Percentiles rank a stretch among this genome's conserved stretches.
These are phyloP conservation scores for Wickerhamomyces sp. DNA, from an alignment of 1,139 yeast species.

Conservation along the genomic window DNA sequence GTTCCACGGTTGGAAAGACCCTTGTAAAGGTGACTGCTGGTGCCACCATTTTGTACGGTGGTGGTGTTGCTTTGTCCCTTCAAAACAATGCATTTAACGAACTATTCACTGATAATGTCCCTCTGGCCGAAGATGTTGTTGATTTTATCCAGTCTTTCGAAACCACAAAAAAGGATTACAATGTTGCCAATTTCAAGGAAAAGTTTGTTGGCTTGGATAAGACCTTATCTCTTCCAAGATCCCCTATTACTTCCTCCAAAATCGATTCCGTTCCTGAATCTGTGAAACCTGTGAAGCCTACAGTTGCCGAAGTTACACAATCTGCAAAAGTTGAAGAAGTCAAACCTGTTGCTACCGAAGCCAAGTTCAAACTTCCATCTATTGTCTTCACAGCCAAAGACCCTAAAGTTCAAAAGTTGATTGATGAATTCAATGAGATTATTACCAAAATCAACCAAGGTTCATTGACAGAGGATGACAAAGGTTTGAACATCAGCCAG, in stretches of 20 bases:
- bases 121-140: slow-evolving; percentile 50
- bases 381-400: slow-evolving; percentile 26
- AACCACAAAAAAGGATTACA: slow-evolving; percentile 30
- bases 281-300: slow-evolving; percentile 4
- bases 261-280: slow-evolving; percentile 18
- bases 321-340: slow-evolving; percentile 13
- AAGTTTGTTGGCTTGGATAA: slow-evolving; percentile 34
- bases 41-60: slow-evolving; percentile 35
- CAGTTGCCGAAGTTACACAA: slow-evolving; percentile 11
- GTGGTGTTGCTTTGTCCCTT: slow-evolving; percentile 39
- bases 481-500: slow-evolving; percentile 11
- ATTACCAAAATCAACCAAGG: slow-evolving; percentile 29
- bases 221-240: slow-evolving; percentile 39
- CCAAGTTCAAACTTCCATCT: slow-evolving; percentile 23
- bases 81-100: slow-evolving; percentile 40
- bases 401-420: slow-evolving; percentile 26
- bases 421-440: slow-evolving; percentile 30
- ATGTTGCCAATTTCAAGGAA: slow-evolving; percentile 29
- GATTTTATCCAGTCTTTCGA: slow-evolving; percentile 42
- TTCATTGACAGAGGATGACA: slow-evolving; percentile 11
- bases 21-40: slow-evolving; percentile 30
- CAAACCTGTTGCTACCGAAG: slow-evolving; percentile 13
- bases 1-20: slow-evolving; percentile 30
- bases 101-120: slow-evolving; percentile 53
- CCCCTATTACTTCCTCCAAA: slow-evolving; percentile 31